Base-by-base conservation (phyloP, 1,139 yeast species). In the Zygoascus meyerae region DNA sequence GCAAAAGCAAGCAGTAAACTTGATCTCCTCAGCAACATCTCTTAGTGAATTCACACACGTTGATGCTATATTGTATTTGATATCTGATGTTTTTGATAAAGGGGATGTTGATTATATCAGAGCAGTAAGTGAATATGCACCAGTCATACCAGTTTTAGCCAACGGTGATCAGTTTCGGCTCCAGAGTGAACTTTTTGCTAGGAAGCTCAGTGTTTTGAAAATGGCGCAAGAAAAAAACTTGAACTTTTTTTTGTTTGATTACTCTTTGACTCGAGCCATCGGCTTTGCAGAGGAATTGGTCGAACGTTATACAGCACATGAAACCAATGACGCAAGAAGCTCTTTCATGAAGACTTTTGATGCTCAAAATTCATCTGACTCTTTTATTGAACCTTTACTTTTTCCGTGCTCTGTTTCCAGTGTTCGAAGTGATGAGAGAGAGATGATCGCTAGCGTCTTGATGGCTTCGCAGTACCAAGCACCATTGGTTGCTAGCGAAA, bases 41-140 rank as follows among this genome's bases (percentile, higher is more conserved):
- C 47, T 62, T 21, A 45, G 56, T 3, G 65, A 57, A 30, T 55
- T 60, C 34, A 52, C 61, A 4, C 62, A 60, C 34, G 64, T 57
- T 10, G 68, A 64, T 42, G 67, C 56, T 4, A 62, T 65, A 43
- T 49, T 64, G 11, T 64, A 62, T 38, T 44, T 62, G 33, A 49
- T 64, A 5, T 42, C 50, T 12, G 52, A 49, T 36, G 45, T 50
- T 4, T 44, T 61, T 14, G 55, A 48, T 39, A 52, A 52, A 9
- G 49, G 49, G 12, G 66, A 62, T 41, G 34, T 62, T 16, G 59
- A 57, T n/a, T 55, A 52, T 43, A 59, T 62, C 50, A 38, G 52
- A 28, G 43, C 54, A 18, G 40, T 62, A 14, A 48, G 56, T 14
- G 46, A 50, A 15, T 60, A 49, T 42, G 52, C 53, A 30, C 64